Conservation (phyloP, 2,329 filamentous ascomycete genomes). For the Trichophyton benhamiae region DNA sequence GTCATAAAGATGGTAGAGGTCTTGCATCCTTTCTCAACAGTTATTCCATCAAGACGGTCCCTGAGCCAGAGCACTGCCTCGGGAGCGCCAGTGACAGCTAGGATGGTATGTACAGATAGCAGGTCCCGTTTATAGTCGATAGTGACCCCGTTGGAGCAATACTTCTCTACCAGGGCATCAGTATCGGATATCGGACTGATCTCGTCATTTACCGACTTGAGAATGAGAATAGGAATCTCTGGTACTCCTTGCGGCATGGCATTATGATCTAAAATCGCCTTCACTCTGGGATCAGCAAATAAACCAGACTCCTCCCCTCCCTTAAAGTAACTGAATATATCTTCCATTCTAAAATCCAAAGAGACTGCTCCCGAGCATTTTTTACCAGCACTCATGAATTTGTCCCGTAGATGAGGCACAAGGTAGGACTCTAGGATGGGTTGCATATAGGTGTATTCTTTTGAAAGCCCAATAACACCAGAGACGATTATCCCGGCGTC, state of each 20-base stretch:
- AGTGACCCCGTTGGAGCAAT: constrained; percentile 31
- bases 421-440: constrained; percentile 14
- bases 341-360: constrained; percentile 13
- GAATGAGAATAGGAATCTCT: constrained; percentile 38
- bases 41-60: constrained; percentile 15
- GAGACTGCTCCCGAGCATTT: constrained; percentile 17
- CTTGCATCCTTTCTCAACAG: constrained; percentile 4
- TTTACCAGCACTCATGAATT: constrained; percentile 16
- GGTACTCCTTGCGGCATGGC: constrained; percentile 32
- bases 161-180: constrained; percentile 32
- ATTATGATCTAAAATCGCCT: constrained; percentile 15
- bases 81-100: constrained; percentile 23
- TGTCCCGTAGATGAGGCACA: constrained; percentile 12
- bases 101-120: constrained; percentile 30
- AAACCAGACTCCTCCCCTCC: constrained; percentile 12
- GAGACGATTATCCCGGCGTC: constrained; percentile 28
- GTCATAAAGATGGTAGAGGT: constrained; percentile 5
- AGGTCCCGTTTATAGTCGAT: constrained; percentile 37
- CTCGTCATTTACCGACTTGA: constrained; percentile 40
- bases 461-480: constrained; percentile 19
- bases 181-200: constrained; percentile 34
- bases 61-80: constrained; percentile 23
- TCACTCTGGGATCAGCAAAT: constrained; percentile 12
- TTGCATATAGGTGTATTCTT: constrained; percentile 18
- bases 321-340: constrained; percentile 17